Base-by-base conservation (phyloP, 1,284 basidiomycete genomes). In the Trametes sp. region DNA sequence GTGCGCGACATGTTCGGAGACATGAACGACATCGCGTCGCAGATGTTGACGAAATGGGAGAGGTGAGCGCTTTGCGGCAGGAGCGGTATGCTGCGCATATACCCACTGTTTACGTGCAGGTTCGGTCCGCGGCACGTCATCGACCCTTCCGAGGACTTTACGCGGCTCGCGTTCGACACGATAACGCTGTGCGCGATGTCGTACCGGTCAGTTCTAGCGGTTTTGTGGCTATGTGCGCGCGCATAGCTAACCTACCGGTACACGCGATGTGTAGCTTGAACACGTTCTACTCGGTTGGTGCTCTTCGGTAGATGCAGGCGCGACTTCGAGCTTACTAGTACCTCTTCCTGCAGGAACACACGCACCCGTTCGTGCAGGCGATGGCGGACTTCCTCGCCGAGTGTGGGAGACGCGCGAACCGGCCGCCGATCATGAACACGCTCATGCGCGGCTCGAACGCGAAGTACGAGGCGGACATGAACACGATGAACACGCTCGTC, bases 1-100 rank as follows among this genome's bases (percentile, higher is more conserved):
- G 80, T 85, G 62, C 77, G 76, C 45, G 76, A 75, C 61, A 85
- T 85, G 84, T 81, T 83, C 69, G 76, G 77, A 52, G 79, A 80
- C 66, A 83, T 85, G 84, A 70, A 77, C 28, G 84, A 85, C 62
- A 79, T 85, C 50, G 75, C 76, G n/a, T 73, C 76, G 36, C 84
- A 86, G 69, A 77, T 86, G 55, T 64, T 84, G 14, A 69, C 76
- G 16, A 83, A 83, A 66, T 82, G 81, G 81, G 79, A 81, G 64
- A 67, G 81, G 80, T 81, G 46, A 51, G 72, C 41, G 35, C 23
- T 14, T 7, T 11, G 45, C 23, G 16, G 35, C 14, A 9, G 29
- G 54, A 26, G 23, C 2, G 35, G 13, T 23, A 35, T 50, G 24
- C 16, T 19, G 8, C 14, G 4, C 8, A 11, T 26, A 36, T 41